phyloP scores from a whole-genome alignment of 1,284 basidiomycete species.

The Ustilago bromivora region DNA sequence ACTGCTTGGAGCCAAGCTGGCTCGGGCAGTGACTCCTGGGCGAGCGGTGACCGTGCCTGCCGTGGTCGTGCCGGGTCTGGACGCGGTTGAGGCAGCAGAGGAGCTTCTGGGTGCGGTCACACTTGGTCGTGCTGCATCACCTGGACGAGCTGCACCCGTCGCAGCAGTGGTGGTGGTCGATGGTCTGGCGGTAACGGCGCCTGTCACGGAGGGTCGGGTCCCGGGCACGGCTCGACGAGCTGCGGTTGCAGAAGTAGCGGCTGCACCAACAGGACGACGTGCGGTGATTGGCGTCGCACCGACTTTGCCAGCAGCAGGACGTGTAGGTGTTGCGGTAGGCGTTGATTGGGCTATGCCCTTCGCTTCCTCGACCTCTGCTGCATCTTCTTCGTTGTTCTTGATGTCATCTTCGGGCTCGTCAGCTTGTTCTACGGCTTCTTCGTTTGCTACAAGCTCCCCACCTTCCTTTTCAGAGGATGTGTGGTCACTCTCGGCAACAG shows the following conservation, averaged over 20 bases:
- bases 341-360: slow-evolving; percentile 21
- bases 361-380: slow-evolving; percentile 7
- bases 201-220: slow-evolving; percentile 32
- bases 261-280: slow-evolving; percentile 10
- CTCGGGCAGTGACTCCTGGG: slow-evolving; percentile 28
- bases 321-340: slow-evolving; percentile 10
- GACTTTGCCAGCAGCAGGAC: slow-evolving; percentile 6
- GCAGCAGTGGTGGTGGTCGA: slow-evolving; percentile 14
- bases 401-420: slow-evolving; percentile 7
- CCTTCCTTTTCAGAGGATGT: slow-evolving; percentile 49
- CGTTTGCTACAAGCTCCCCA: slow-evolving; percentile 18
- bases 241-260: slow-evolving; percentile 11
- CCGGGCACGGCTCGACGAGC: slow-evolving; percentile 29
- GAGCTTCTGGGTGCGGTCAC: slow-evolving; percentile 15
- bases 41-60: slow-evolving; percentile 12
- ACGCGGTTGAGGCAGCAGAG: slow-evolving; percentile 7
- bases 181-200: slow-evolving; percentile 16
- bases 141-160: slow-evolving; percentile 14
- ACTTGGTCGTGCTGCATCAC: slow-evolving; percentile 27
- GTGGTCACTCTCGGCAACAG: slow-evolving; percentile 27
- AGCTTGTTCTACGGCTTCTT: slow-evolving; percentile 11
- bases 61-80: slow-evolving; percentile 6
- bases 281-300: slow-evolving; percentile 5
- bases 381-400: slow-evolving; percentile 13
- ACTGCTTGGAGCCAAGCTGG: slow-evolving; percentile 31